Conservation (phyloP, 1,139 yeast genomes). For the Suhomyces coccinellae region DNA sequence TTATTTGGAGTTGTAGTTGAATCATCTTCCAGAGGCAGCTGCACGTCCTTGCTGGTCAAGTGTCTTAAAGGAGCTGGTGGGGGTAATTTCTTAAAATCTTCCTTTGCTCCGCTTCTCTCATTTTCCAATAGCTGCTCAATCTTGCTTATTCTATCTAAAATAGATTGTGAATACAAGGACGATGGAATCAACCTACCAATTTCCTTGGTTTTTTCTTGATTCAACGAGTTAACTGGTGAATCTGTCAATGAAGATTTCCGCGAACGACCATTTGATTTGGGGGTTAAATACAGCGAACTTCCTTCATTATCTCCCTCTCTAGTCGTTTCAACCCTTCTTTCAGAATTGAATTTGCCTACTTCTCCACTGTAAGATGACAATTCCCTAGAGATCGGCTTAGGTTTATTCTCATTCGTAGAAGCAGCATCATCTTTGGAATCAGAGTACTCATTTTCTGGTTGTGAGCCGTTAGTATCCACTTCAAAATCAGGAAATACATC, state of each 20-base stretch:
- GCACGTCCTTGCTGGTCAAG: slow-evolving; percentile 16
- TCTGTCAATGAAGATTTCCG: background rate
- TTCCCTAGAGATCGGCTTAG: background rate
- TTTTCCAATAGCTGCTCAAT: slow-evolving; percentile 28
- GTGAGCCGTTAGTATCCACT: background rate
- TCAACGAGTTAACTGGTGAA: slow-evolving; percentile 9
- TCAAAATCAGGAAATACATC: background rate
- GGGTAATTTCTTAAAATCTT: slow-evolving; percentile 16
- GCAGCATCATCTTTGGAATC: background rate
- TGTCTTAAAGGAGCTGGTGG: slow-evolving; percentile 20
- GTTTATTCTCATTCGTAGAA: background rate
- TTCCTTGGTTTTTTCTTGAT: slow-evolving; percentile 18
- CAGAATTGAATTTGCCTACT: too few relatives aligned
- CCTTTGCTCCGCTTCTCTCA: slow-evolving; percentile 16
- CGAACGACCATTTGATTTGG: background rate
- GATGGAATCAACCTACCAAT: slow-evolving; percentile 27
- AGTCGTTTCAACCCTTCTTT: background rate
- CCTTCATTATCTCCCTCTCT: background rate
- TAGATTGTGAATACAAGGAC: slow-evolving; percentile 24
- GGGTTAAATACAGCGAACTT: background rate
- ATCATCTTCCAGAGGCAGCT: slow-evolving; percentile 9
- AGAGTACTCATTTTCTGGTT: background rate
- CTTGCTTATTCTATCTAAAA: slow-evolving; percentile 28
- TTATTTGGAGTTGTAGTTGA: slow-evolving; percentile 21
- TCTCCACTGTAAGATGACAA: too few relatives aligned